Evolutionary conservation across 768 basidiomycete species (phyloP).

Genomic region (Psilocybe azurescens): DNA sequence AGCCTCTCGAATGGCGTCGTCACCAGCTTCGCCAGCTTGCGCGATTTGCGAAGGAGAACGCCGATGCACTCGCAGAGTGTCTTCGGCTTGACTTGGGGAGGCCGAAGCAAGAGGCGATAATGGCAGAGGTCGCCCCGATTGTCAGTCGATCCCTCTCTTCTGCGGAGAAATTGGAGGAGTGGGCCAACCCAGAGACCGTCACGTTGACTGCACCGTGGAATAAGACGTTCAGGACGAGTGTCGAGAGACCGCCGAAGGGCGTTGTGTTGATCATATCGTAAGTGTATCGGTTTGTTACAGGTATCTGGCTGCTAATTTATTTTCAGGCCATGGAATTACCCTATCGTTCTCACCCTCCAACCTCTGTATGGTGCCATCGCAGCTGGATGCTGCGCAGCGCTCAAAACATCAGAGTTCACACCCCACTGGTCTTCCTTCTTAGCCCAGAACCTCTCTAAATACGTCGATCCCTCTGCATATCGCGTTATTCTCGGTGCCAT

Average conservation of each 20-base stretch:
- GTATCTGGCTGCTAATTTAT: background rate
- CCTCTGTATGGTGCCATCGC: constrained; percentile 76
- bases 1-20: constrained; percentile 62
- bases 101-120: constrained; percentile 45
- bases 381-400: constrained; percentile 69
- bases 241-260: constrained; percentile 65
- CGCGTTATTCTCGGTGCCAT: constrained; percentile 64
- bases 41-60: constrained; percentile 66
- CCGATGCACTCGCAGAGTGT: constrained; percentile 53
- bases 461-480: constrained; percentile 54
- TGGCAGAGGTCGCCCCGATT: constrained; percentile 49
- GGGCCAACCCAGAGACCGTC: constrained; percentile 52
- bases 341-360: constrained; percentile 56
- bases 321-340: constrained; percentile 71
- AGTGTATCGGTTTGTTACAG: constrained; percentile 25
- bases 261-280: constrained; percentile 65
- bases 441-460: constrained; percentile 55
- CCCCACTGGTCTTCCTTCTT: constrained; percentile 56
- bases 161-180: constrained; percentile 58
- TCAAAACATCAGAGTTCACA: constrained; percentile 72
- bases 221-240: constrained; percentile 54
- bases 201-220: constrained; percentile 46
- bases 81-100: constrained; percentile 53
- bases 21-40: constrained; percentile 70
- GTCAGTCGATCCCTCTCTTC: constrained; percentile 47